phyloP scores from a whole-genome alignment of 2,329 filamentous ascomycete genomes.

The Arthrobotrys megalospora region DNA sequence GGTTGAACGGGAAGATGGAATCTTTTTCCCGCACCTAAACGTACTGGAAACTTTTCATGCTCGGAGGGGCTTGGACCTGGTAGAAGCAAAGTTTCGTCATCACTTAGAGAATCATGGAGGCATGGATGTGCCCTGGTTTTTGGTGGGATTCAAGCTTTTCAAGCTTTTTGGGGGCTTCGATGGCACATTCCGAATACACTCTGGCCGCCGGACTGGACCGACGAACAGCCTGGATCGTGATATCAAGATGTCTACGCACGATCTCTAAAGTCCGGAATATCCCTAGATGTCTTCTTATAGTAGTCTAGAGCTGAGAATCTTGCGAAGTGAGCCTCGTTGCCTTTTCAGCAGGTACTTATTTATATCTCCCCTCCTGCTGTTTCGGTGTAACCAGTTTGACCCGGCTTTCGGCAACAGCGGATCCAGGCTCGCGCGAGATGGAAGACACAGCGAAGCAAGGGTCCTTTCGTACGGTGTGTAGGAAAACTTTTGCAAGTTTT shows the following conservation, averaged over 20 bases:
- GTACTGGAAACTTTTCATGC: slow-evolving; percentile 2
- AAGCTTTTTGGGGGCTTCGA: slow-evolving; percentile 16
- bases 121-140: slow-evolving; percentile 25
- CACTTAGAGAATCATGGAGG: neutral
- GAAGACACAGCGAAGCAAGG: neutral
- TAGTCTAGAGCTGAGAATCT: neutral
- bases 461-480: neutral
- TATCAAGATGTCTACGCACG: slow-evolving; percentile 13
- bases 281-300: slow-evolving; percentile 2
- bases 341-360: neutral
- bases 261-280: neutral
- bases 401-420: neutral
- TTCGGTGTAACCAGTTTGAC: neutral
- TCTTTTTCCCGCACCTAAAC: neutral
- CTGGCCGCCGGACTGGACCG: neutral
- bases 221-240: neutral
- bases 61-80: neutral
- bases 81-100: slow-evolving; percentile 37
- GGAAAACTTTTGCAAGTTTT: slow-evolving; percentile 13
- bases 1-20: neutral
- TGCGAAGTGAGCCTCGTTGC: slow-evolving; percentile 3
- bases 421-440: neutral
- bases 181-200: slow-evolving; percentile 15
- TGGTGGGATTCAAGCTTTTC: slow-evolving; percentile 12
- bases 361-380: neutral